Conservation (phyloP, 2,329 filamentous ascomycete genomes). For the Alternaria ventricosa region DNA sequence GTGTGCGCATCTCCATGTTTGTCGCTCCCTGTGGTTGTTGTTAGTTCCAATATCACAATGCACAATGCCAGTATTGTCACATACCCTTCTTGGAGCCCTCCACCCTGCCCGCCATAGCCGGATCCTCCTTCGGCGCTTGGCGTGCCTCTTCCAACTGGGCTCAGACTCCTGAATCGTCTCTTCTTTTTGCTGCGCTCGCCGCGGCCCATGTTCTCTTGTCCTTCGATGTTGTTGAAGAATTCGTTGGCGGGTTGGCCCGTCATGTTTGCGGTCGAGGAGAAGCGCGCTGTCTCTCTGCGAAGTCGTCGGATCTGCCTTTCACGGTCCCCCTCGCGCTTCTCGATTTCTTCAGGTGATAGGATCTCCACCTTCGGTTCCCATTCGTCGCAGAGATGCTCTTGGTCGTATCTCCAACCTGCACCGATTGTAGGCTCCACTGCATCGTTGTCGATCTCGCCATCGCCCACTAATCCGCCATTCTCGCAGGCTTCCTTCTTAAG, state of each 20-base stretch:
- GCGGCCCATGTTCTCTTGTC: slow-evolving; percentile 80
- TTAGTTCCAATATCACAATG: slow-evolving; percentile 16
- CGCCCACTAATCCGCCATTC: slow-evolving; percentile 80
- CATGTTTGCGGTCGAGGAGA: slow-evolving; percentile 86
- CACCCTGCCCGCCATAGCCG: slow-evolving; percentile 72
- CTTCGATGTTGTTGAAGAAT: slow-evolving; percentile 64
- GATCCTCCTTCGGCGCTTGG: slow-evolving; percentile 67
- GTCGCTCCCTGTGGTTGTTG: slow-evolving; percentile 65
- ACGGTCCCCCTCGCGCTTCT: slow-evolving; percentile 92
- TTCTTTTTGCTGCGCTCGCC: slow-evolving; percentile 97
- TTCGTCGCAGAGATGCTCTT: slow-evolving; percentile 75
- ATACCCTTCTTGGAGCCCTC: slow-evolving; percentile 58
- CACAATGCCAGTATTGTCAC: slow-evolving; percentile 18
- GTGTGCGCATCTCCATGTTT: slow-evolving; percentile 85
- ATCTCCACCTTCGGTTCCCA: slow-evolving; percentile 62
- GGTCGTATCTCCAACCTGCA: slow-evolving; percentile 94
- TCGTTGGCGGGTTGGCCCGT: slow-evolving; percentile 70
- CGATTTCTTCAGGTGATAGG: slow-evolving; percentile 93
- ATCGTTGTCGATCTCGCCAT: slow-evolving; percentile 84
- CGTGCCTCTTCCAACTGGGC: slow-evolving; percentile 81
- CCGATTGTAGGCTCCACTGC: slow-evolving; percentile 76
- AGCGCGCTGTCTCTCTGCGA: slow-evolving; percentile 87
- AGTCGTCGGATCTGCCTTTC: slow-evolving; percentile 88
- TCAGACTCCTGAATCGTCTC: slow-evolving; percentile 85
- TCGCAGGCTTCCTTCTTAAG: slow-evolving; percentile 97